phyloP scores from a whole-genome alignment of 2,329 filamentous ascomycete species.

The Xylariaceae sp. region DNA sequence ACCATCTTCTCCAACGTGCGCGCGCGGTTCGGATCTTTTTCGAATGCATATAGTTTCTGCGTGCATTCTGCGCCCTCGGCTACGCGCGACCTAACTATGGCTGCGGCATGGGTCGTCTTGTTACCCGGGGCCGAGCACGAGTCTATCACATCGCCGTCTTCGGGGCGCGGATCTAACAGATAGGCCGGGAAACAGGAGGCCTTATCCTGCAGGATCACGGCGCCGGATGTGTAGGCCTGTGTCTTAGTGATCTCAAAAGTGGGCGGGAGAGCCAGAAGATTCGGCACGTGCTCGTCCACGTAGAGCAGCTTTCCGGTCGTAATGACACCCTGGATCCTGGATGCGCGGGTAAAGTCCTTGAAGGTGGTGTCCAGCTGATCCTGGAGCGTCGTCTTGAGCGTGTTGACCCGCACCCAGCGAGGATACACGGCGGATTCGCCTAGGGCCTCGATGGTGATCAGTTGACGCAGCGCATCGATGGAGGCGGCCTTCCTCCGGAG shows the following conservation, averaged over 20 bases:
- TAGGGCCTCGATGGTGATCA: conserved; percentile 49
- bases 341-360: conserved; percentile 52
- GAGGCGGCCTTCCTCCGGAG: conserved; percentile 66
- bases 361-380: conserved; percentile 74
- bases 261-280: conserved; percentile 73
- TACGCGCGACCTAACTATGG: conserved; percentile 53
- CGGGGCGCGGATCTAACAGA: conserved; percentile 62
- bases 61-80: conserved; percentile 32
- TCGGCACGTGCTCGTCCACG: conserved; percentile 76
- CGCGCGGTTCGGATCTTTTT: conserved; percentile 67
- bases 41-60: conserved; percentile 67
- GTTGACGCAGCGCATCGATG: conserved; percentile 58
- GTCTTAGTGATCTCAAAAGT: conserved; percentile 67
- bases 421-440: conserved; percentile 56
- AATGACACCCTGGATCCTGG: conserved; percentile 53
- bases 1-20: conserved; percentile 83
- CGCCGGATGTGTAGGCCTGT: conserved; percentile 66
- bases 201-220: conserved; percentile 90
- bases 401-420: conserved; percentile 90
- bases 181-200: conserved; percentile 96
- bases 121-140: conserved; percentile 93
- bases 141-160: conserved; percentile 77
- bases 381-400: conserved; percentile 63
- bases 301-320: conserved; percentile 50
- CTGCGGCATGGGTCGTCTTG: conserved; percentile 90